Base-by-base conservation (phyloP, 1,284 basidiomycete species). In the Cutaneotrichosporon cutaneum region DNA sequence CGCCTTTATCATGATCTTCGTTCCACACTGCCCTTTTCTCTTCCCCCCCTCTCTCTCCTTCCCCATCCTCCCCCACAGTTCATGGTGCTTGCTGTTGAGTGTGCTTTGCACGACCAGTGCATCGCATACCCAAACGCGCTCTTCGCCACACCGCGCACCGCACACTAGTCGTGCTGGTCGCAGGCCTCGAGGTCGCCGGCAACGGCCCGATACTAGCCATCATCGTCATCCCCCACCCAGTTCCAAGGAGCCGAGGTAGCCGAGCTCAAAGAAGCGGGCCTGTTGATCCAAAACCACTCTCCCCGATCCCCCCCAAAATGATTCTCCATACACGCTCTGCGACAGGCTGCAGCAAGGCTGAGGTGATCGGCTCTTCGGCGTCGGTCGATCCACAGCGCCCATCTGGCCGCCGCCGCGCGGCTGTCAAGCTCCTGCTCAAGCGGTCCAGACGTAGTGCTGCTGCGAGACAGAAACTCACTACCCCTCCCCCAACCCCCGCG, bases 21-120 rank as follows among this genome's bases (percentile, higher is more conserved):
- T 51, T 32, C 48, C 27, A 13, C 26, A 26, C 18, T 51, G 32
- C 48, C 27, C 48, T n/a, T 51, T 32, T 51, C 44, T 42, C 13
- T n/a, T 42, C 24, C 13, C 13, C 22, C 45, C 21, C 45, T 26
- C 45, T 18, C 39, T 18, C 39, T n/a, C 18, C 39, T 5, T 42
- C 39, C 18, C 18, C 18, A 42, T 9, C n/a, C 18, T 18, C 18
- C 27, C 16, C 32, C 26, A 8, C 26, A 5, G 27, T 51, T 32
- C 27, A 51, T 51, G 48, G 48, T 30, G 48, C 26, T 51, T 27
- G 48, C 24, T 30, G 48, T 51, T 30, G 48, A 51, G 48, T 51
- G 48, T 51, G 48, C 48, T 51, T 51, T 51, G 48, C 48, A 51
- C 48, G 18, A 51, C 4, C 4, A 16, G 48, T 51, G 48, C 48